Conservation (phyloP, 371 early-diverging fungal genomes). For the Syncephalastrum racemosum region DNA sequence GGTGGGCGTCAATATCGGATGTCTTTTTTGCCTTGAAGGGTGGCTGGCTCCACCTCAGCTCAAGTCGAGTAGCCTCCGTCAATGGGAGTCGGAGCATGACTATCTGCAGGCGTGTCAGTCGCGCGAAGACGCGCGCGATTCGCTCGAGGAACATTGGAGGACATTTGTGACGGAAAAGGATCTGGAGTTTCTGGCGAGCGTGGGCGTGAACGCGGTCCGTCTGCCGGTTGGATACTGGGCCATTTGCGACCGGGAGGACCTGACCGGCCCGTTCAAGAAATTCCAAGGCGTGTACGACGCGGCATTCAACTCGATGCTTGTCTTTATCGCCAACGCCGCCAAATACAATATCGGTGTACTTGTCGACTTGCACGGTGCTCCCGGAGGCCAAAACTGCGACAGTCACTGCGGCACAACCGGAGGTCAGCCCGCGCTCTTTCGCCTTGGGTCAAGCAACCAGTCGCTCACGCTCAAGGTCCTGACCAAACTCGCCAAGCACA, state of each 20-base stretch:
- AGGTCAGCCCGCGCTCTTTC: constrained; percentile 19
- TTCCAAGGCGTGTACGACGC: constrained; percentile 32
- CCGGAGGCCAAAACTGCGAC: constrained; percentile 48
- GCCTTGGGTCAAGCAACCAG: constrained; percentile 11
- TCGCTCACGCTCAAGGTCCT: constrained; percentile 16
- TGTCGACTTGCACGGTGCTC: constrained; percentile 70
- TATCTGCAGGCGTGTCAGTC: constrained; percentile 44
- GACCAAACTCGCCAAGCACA: constrained; percentile 9
- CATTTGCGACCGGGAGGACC: constrained; percentile 20
- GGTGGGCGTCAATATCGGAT: constrained; percentile 65
- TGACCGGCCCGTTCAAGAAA: constrained; percentile 18
- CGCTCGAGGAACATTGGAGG: constrained; percentile 55
- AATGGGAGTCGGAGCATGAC: constrained; percentile 34
- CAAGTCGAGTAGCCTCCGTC: constrained; percentile 37
- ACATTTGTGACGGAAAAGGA: constrained; percentile 63
- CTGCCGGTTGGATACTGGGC: constrained; percentile 74
- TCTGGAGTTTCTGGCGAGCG: constrained; percentile 46
- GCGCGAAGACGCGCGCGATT: constrained; percentile 33
- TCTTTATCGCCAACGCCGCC: constrained; percentile 50
- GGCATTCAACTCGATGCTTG: constrained; percentile 43
- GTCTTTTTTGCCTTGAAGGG: constrained; percentile 61
- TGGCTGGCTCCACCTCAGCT: constrained; percentile 44
- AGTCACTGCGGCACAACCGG: constrained; percentile 25
- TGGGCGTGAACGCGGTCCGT: constrained; percentile 65
- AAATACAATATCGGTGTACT: constrained; percentile 59